Evolutionary conservation across 108 stramenopile genomes (phyloP).

Genomic region (Skeletonema menzelii): DNA sequence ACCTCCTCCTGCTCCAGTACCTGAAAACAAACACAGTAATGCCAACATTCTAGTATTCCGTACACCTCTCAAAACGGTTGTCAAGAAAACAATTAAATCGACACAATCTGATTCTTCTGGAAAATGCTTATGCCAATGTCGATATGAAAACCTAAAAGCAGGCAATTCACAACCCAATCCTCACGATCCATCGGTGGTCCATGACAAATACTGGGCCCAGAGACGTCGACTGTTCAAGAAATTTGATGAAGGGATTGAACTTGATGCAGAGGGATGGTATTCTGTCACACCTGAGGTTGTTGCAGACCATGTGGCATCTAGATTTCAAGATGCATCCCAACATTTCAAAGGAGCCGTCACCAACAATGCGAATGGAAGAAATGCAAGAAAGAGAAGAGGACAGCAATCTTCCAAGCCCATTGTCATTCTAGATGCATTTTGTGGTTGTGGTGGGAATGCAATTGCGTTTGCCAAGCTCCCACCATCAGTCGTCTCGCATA

Average conservation of each 20-base stretch:
- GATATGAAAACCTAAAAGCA: constrained; percentile 24
- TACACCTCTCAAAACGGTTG: constrained; percentile 45
- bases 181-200: constrained; percentile 66
- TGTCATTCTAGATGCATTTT: constrained; percentile 91
- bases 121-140: constrained; percentile 37
- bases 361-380: background rate
- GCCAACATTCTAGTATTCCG: constrained; percentile 19
- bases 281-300: constrained; percentile 96
- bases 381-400: background rate
- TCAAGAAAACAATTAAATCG: constrained; percentile 20
- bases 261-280: constrained; percentile 97
- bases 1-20: background rate
- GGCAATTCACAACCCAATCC: constrained; percentile 58
- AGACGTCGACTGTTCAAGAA: constrained; percentile 88
- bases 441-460: constrained; percentile 93
- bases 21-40: constrained; percentile 12
- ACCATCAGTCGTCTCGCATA: constrained; percentile 58
- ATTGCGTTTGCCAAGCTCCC: constrained; percentile 84
- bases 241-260: constrained; percentile 87
- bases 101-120: background rate
- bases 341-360: constrained; percentile 8
- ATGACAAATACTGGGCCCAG: constrained; percentile 95
- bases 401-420: constrained; percentile 28
- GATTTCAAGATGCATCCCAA: constrained; percentile 44
- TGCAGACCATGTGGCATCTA: constrained; percentile 86